phyloP scores from a whole-genome alignment of 352 stramenopile genomes.

The Thraustochytrium sp. region DNA sequence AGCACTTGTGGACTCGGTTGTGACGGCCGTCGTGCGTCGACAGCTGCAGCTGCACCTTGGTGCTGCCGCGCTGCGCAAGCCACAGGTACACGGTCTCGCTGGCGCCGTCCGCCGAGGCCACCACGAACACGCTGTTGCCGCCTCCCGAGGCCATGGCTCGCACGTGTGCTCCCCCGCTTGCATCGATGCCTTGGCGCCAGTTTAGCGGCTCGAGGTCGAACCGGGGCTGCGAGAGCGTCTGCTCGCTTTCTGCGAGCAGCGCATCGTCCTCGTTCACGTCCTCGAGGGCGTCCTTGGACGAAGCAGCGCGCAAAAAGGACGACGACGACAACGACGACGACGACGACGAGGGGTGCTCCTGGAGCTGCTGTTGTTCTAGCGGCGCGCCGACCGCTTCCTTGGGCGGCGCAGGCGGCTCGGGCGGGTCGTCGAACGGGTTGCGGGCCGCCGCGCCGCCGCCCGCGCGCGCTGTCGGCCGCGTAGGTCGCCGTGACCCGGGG shows the following conservation, averaged over 20 bases:
- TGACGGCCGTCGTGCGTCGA: background rate
- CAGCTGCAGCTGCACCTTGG: background rate
- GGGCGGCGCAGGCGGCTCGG: background rate
- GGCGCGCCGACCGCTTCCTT: no score
- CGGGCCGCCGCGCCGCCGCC: background rate
- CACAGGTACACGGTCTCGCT: slow-evolving; percentile 1
- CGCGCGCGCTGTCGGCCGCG: background rate
- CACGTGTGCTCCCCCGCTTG: background rate
- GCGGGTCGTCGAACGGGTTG: background rate
- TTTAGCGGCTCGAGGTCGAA: background rate
- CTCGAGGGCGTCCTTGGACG: background rate
- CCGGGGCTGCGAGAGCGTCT: background rate
- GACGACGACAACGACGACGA: background rate
- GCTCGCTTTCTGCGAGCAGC: no score
- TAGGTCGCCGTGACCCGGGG: background rate
- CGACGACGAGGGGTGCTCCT: background rate
- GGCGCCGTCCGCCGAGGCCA: background rate
- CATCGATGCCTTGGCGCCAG: background rate
- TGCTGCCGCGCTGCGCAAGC: background rate
- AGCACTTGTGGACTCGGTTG: background rate
- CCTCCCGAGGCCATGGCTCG: background rate
- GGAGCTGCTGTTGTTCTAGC: no score
- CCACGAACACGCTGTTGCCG: background rate
- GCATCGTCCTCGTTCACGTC: background rate
- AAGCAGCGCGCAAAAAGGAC: background rate